phyloP scores from a whole-genome alignment of 139 green algal genomes.

The Choricystis sp. region DNA sequence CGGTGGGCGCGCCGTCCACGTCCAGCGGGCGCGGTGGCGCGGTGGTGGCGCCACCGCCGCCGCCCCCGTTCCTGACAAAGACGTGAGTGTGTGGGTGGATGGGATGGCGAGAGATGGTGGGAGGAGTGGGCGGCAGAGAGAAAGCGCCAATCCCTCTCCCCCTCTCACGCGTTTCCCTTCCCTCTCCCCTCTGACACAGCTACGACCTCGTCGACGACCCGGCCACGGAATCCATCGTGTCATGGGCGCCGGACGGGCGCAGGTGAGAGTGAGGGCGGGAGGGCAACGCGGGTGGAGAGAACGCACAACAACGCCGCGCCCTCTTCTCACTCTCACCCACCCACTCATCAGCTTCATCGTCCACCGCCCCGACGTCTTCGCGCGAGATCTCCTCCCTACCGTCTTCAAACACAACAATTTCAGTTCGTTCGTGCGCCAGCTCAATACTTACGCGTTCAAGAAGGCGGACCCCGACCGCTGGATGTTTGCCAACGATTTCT shows the following conservation, averaged over 20 bases:
- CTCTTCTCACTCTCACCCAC: not conserved
- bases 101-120: not conserved
- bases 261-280: slow-evolving; percentile 32
- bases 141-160: not conserved
- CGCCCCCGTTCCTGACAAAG: slow-evolving; percentile 15
- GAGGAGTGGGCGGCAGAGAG: not conserved
- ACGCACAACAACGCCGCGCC: no score
- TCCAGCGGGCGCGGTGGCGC: no score
- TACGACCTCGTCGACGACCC: slow-evolving; percentile 88
- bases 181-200: slow-evolving; percentile 18
- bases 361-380: slow-evolving; percentile 82
- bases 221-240: slow-evolving; percentile 57
- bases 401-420: slow-evolving; percentile 98
- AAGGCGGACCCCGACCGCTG: slow-evolving; percentile 92
- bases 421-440: slow-evolving; percentile 84
- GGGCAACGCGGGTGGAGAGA: not conserved
- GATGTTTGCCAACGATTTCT: slow-evolving; percentile 95
- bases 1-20: no score
- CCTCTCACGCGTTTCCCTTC: not conserved
- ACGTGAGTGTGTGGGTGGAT: slow-evolving; percentile 4
- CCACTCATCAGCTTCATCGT: slow-evolving; percentile 61
- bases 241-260: slow-evolving; percentile 61
- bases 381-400: slow-evolving; percentile 63
- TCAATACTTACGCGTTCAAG: slow-evolving; percentile 96
- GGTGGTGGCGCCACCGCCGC: not conserved